Evolutionary conservation across 164 flowering plant genomes (phyloP).

Genomic region (Buxus sempervirens): DNA sequence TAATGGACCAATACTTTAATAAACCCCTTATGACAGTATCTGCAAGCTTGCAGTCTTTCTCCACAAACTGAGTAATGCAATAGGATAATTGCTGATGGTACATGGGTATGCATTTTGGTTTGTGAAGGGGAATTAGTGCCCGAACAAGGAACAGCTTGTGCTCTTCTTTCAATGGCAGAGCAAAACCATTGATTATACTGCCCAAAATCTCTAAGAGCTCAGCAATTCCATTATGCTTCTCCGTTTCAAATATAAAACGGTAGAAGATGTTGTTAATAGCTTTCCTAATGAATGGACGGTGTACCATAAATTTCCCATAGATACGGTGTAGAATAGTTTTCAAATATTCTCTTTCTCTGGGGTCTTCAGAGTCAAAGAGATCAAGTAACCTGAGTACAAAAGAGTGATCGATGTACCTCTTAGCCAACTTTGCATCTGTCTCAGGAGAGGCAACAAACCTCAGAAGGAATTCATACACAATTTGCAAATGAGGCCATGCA

Average conservation of each 20-base stretch:
- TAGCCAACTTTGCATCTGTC: conserved; percentile 76
- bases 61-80: conserved; percentile 79
- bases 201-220: conserved; percentile 80
- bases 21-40: conserved; percentile 75
- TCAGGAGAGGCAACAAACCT: conserved; percentile 78
- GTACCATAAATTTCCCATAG: conserved; percentile 90
- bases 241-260: conserved; percentile 69
- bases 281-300: conserved; percentile 78
- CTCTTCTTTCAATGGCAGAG: conserved; percentile 84
- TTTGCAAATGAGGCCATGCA: conserved; percentile 86
- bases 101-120: conserved; percentile 71
- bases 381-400: conserved; percentile 70
- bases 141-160: conserved; percentile 73
- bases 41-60: conserved; percentile 87
- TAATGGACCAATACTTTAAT: conserved; percentile 75
- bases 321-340: conserved; percentile 84
- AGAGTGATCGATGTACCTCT: conserved; percentile 69
- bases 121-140: conserved; percentile 78
- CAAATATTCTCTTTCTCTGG: conserved; percentile 82
- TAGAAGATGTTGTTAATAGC: conserved; percentile 77
- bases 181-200: conserved; percentile 83
- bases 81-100: conserved; percentile 84
- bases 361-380: conserved; percentile 84
- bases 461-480: conserved; percentile 67
- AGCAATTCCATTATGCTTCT: conserved; percentile 81